A percentile compares a stretch with the other conserved stretches of the same genome.
Conservation (phyloP, 1,284 basidiomycete species). For the Trichosporon faecale region DNA sequence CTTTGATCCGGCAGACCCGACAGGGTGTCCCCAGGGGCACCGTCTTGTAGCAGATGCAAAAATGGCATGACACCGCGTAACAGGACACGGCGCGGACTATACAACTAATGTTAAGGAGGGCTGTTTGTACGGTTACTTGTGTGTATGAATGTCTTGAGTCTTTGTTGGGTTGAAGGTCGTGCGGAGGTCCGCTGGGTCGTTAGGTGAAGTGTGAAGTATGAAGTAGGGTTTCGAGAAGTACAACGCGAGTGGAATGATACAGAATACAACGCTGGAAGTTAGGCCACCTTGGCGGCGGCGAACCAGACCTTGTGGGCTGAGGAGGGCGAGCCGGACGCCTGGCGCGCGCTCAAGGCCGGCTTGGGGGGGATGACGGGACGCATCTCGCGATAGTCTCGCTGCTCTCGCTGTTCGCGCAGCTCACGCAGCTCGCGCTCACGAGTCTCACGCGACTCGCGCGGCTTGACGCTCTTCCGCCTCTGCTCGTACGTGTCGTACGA, state of each 20-base stretch:
- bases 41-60: not conserved
- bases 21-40: too few species aligned
- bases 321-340: not conserved
- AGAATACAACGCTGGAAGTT: not conserved
- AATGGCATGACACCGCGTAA: not conserved
- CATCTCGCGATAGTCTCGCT: too few species aligned
- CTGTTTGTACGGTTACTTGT: not conserved
- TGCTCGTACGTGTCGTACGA: not conserved
- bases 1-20: not conserved
- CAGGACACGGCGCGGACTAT: not conserved
- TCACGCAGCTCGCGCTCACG: too few species aligned
- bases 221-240: not conserved
- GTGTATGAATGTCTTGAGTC: not conserved
- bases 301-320: conserved; percentile 5
- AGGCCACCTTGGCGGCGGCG: not conserved
- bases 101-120: not conserved
- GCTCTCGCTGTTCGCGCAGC: too few species aligned
- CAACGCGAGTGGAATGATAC: not conserved
- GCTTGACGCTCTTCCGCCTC: not conserved
- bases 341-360: not conserved
- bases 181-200: not conserved
- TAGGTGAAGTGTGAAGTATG: not conserved
- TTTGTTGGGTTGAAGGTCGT: too few species aligned
- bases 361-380: not conserved
- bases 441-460: not conserved